Conservation (phyloP, 139 green algal species). For the Micromonas commoda region DNA sequence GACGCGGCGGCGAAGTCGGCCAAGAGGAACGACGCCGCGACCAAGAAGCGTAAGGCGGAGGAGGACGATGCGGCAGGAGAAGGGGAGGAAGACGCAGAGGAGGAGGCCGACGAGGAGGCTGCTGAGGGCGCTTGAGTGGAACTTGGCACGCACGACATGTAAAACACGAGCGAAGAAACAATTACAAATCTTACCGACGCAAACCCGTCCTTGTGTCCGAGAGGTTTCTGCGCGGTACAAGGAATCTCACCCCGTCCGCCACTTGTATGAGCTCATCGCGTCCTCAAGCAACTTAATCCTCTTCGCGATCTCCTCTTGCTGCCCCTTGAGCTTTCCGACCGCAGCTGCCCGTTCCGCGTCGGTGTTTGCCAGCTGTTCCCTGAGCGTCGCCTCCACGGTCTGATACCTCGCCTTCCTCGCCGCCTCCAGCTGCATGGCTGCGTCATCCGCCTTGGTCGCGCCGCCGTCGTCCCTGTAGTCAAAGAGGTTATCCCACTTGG, state of each 20-base stretch:
- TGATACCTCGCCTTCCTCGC: background rate
- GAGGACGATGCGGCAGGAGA: conserved; percentile 7
- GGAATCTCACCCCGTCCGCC: background rate
- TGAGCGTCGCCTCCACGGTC: conserved; percentile 1
- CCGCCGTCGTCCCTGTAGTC: background rate
- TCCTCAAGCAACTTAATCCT: background rate
- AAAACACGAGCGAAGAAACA: too few species aligned
- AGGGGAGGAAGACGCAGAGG: conserved; percentile 1
- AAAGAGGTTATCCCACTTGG: conserved; percentile 18
- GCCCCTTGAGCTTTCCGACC: background rate
- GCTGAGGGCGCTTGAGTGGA: background rate
- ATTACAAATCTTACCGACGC: too few species aligned
- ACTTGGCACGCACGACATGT: too few species aligned
- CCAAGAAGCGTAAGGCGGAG: background rate
- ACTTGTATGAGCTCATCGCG: background rate
- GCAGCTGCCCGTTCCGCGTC: background rate
- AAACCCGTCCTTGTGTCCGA: too few species aligned
- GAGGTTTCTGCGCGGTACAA: too few species aligned
- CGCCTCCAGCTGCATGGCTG: background rate
- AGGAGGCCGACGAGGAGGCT: conserved; percentile 2
- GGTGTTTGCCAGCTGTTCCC: background rate
- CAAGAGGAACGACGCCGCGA: background rate
- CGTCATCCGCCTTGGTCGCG: background rate
- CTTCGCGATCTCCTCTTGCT: conserved; percentile 14
- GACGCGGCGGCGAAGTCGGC: conserved; percentile 9